Conservation (phyloP, 2,329 filamentous ascomycete genomes). For the Tolypocladium album region DNA sequence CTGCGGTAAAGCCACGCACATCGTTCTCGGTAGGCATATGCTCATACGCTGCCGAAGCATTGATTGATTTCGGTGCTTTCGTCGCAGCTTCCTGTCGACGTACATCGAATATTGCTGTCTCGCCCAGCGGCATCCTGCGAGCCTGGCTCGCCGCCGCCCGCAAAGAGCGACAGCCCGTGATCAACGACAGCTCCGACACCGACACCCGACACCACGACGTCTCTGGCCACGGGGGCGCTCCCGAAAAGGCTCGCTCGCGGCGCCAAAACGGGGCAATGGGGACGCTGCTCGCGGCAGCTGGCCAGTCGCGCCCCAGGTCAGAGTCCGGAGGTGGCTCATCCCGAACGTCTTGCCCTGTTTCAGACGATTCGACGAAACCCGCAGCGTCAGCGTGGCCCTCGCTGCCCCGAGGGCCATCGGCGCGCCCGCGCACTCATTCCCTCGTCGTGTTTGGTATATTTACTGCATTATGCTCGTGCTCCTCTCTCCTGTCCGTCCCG, state of each 20-base stretch:
- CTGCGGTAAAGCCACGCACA: neutral
- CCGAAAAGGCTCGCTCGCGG: neutral
- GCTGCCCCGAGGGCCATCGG: neutral
- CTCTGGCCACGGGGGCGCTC: too few relatives aligned
- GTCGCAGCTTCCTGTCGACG: neutral
- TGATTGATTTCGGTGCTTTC: neutral
- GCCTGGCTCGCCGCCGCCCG: neutral
- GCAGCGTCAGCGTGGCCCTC: neutral
- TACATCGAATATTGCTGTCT: neutral
- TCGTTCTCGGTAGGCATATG: neutral
- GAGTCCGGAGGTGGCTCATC: conserved; percentile 19
- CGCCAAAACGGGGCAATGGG: neutral
- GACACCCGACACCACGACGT: neutral
- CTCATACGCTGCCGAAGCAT: neutral
- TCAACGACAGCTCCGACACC: neutral
- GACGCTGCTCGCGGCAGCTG: neutral
- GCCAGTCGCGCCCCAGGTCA: conserved; percentile 4
- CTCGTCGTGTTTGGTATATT: neutral
- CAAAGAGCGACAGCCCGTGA: neutral
- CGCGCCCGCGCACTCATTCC: neutral
- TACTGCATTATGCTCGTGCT: neutral
- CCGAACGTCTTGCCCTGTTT: conserved; percentile 17
- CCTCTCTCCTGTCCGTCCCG: neutral
- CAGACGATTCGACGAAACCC: conserved; percentile 11
- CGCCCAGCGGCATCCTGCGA: neutral